These are phyloP conservation scores for Galerina sulciceps DNA, from an alignment of 768 basidiomycete species.

Conservation along the genomic window DNA sequence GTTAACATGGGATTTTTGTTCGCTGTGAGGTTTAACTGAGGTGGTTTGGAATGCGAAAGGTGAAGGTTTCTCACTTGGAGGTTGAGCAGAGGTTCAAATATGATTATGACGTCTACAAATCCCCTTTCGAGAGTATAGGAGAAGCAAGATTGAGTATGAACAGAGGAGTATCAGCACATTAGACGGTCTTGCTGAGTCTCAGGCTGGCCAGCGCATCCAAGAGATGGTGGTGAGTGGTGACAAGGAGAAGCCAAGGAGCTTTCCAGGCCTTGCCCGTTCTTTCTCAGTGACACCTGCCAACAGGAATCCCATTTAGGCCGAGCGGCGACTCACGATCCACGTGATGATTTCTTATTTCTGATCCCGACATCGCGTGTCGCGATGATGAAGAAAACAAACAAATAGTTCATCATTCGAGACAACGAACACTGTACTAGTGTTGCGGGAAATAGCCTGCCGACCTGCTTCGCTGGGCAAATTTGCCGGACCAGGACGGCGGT, in stretches of 20 bases:
- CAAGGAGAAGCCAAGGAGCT: slow-evolving; percentile 7
- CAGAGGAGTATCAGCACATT: slow-evolving; percentile 5
- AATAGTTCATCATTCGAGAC: too few relatives aligned
- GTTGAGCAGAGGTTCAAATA: too few relatives aligned
- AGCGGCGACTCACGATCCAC: background rate
- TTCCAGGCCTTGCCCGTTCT: slow-evolving; percentile 12
- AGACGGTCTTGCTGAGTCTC: background rate
- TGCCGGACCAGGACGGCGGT: too few relatives aligned
- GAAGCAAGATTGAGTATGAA: background rate
- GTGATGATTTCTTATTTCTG: background rate
- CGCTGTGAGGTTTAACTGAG: background rate
- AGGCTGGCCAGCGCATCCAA: slow-evolving; percentile 15
- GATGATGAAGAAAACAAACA: background rate
- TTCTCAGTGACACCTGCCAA: slow-evolving; percentile 21
- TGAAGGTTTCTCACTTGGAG: background rate
- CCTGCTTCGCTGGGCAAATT: too few relatives aligned
- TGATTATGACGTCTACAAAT: too few relatives aligned
- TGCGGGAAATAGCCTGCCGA: too few relatives aligned
- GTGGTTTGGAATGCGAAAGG: background rate
- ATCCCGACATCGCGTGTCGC: background rate
- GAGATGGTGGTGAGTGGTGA: slow-evolving; percentile 13
- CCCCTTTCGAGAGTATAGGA: background rate
- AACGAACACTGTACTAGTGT: too few relatives aligned
- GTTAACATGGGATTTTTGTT: slow-evolving; percentile 3
- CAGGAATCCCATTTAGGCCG: slow-evolving; percentile 14